Percentiles rank a stretch among this genome's conserved stretches.
Evolutionary conservation across 2,329 filamentous ascomycete species (phyloP).

Genomic region (Botryotinia globosa): DNA sequence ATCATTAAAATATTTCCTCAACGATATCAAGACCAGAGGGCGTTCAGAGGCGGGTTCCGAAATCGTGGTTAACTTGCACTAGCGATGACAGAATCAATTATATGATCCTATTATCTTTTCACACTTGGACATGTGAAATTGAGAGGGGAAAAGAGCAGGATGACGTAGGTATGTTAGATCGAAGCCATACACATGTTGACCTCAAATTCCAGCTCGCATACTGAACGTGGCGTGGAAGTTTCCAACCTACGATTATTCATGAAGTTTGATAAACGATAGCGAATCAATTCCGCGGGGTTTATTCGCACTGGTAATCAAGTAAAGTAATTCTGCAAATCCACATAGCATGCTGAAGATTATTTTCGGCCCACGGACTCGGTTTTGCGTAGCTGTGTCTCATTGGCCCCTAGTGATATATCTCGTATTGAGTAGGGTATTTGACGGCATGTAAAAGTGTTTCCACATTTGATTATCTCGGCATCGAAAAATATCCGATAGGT

Average conservation of each 20-base stretch:
- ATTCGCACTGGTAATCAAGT: neutral
- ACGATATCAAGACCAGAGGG: neutral
- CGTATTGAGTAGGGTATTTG: slow-evolving; percentile 5
- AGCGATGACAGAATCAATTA: neutral
- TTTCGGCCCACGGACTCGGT: slow-evolving; percentile 16
- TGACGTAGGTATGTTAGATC: neutral
- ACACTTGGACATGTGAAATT: neutral
- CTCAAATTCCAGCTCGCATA: neutral
- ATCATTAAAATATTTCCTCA: neutral
- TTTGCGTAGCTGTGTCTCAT: neutral
- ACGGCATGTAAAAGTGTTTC: neutral
- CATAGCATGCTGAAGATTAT: neutral
- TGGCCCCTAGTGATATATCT: neutral
- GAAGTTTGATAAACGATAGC: neutral
- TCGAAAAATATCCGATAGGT: slow-evolving; percentile 3
- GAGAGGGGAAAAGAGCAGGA: neutral
- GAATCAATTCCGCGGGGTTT: neutral
- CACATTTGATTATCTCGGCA: neutral
- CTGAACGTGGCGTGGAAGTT: neutral
- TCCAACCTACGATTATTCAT: neutral
- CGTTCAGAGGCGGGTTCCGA: neutral
- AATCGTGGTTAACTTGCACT: slow-evolving; percentile 1
- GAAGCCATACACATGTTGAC: neutral
- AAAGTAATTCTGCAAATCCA: neutral
- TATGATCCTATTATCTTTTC: neutral